phyloP scores from a whole-genome alignment of 2,329 filamentous ascomycete species.

The Lecanoromycetidae sp. region DNA sequence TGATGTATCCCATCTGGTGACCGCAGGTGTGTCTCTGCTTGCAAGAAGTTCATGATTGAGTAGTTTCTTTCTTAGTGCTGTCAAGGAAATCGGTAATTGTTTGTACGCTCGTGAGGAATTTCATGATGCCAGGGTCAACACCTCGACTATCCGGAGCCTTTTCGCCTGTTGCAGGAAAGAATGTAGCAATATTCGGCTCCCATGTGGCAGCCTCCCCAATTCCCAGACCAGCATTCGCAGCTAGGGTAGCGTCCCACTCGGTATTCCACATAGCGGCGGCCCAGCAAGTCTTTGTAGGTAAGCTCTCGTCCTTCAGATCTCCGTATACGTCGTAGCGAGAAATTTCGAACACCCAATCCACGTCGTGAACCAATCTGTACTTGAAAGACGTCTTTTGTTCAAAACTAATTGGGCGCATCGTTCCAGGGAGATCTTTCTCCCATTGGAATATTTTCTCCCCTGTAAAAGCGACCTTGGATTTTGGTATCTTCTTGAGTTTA shows the following conservation, averaged over 20 bases:
- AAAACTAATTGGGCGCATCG: slow-evolving; percentile 2
- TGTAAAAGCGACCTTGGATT: background rate
- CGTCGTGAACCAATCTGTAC: slow-evolving; percentile 13
- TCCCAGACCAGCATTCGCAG: slow-evolving; percentile 12
- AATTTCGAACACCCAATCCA: slow-evolving; percentile 16
- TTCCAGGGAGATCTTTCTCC: background rate
- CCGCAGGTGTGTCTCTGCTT: background rate
- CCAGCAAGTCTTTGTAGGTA: slow-evolving; percentile 8
- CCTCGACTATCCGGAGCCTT: background rate
- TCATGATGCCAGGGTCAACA: background rate
- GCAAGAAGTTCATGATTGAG: slow-evolving; percentile 1
- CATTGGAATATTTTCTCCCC: slow-evolving; percentile 13
- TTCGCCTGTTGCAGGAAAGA: slow-evolving; percentile 14
- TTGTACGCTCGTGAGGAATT: slow-evolving; percentile 2
- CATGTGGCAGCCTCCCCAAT: slow-evolving; percentile 16
- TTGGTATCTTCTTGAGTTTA: background rate
- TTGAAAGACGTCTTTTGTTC: slow-evolving; percentile 15
- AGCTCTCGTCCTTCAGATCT: background rate
- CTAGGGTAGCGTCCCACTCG: slow-evolving; percentile 17
- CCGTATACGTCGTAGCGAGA: slow-evolving; percentile 16
- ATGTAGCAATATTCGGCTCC: slow-evolving; percentile 12
- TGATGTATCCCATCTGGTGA: no score
- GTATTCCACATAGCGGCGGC: slow-evolving; percentile 14
- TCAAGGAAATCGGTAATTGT: slow-evolving; percentile 9
- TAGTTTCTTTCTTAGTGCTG: background rate